A percentile compares a stretch with the other conserved stretches of the same genome.
These are phyloP conservation scores for Neoarthrinium moseri DNA, from an alignment of 2,329 filamentous ascomycete genomes.

Conservation along the genomic window DNA sequence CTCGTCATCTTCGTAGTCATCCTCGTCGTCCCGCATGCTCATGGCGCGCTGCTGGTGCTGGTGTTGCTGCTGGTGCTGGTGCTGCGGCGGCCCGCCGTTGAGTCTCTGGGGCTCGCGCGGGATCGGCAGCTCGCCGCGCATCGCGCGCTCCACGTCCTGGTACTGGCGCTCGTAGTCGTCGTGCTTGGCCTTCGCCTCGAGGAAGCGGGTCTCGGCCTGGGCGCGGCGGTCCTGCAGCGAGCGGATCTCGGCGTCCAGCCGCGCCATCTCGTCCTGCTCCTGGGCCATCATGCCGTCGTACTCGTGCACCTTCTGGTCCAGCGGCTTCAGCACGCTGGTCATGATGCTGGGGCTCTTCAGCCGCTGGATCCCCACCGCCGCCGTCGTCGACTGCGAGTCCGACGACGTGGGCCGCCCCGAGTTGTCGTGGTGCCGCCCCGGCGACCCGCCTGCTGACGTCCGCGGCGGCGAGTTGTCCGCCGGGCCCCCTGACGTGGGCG, in stretches of 20 bases:
- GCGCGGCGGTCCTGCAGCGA: constrained; percentile 38
- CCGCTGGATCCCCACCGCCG: constrained; percentile 32
- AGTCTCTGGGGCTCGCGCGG: not conserved
- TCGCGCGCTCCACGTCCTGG: constrained; percentile 38
- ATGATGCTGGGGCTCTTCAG: constrained; percentile 42
- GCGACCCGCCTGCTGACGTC: not conserved
- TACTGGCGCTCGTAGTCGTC: constrained; percentile 43
- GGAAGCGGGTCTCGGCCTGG: constrained; percentile 38
- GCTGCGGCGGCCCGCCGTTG: not conserved
- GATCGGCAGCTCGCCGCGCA: constrained; percentile 34
- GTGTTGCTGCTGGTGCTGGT: constrained; percentile 8
- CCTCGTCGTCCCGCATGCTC: constrained; percentile 17
- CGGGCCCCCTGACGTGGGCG: constrained; percentile 10
- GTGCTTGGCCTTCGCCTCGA: constrained; percentile 42
- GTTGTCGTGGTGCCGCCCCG: not conserved
- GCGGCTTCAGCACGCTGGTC: constrained; percentile 42
- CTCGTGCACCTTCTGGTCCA: constrained; percentile 43
- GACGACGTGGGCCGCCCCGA: constrained; percentile 5
- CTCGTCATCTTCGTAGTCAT: constrained; percentile 22
- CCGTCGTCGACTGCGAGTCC: constrained; percentile 10
- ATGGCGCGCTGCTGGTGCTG: constrained; percentile 16
- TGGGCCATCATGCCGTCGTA: constrained; percentile 40
- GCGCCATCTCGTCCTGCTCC: constrained; percentile 38
- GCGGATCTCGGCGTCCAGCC: constrained; percentile 42
- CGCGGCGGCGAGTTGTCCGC: constrained; percentile 22